These are phyloP conservation scores for Basipetospora chlamydospora DNA, from an alignment of 2,329 filamentous ascomycete species.

Conservation along the genomic window DNA sequence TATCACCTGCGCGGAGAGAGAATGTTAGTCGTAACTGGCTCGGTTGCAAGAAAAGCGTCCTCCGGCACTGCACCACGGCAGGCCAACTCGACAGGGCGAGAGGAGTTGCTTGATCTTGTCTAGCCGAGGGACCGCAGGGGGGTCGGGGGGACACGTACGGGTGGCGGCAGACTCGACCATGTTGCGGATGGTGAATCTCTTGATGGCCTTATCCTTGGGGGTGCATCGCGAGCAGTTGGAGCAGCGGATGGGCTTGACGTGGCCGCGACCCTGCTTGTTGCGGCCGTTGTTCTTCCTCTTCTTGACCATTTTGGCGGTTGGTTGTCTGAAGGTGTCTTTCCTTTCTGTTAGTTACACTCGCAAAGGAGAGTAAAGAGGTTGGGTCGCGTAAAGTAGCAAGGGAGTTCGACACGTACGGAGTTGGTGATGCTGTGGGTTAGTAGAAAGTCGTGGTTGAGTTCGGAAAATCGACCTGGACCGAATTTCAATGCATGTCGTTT, in stretches of 20 bases:
- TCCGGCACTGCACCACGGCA: too few species aligned
- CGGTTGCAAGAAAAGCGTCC: not conserved
- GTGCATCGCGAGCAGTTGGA: conserved; percentile 68
- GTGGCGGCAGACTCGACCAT: conserved; percentile 99
- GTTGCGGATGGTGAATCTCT: conserved; percentile 99
- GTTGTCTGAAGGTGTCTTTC: conserved; percentile 26
- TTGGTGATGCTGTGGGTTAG: conserved; percentile 11
- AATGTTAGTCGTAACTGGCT: not conserved
- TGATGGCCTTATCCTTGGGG: conserved; percentile 99
- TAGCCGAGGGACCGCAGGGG: not conserved
- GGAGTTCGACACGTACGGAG: conserved; percentile 3
- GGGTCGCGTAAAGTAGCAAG: not conserved
- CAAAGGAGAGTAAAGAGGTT: conserved; percentile 10
- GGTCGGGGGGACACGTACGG: conserved; percentile 52
- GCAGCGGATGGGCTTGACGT: conserved; percentile 95
- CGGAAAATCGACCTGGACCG: conserved; percentile 5
- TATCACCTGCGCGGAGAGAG: conserved; percentile 61
- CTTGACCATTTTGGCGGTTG: conserved; percentile 55
- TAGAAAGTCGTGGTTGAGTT: conserved; percentile 6
- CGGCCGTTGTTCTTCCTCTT: conserved; percentile 72
- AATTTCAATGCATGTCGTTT: too few species aligned
- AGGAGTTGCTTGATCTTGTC: not conserved
- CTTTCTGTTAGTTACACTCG: conserved; percentile 16
- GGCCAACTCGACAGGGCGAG: too few species aligned
- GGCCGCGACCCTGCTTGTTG: conserved; percentile 99